phyloP scores from a whole-genome alignment of 768 basidiomycete genomes.

The Tylopilus vinaceipallidus region DNA sequence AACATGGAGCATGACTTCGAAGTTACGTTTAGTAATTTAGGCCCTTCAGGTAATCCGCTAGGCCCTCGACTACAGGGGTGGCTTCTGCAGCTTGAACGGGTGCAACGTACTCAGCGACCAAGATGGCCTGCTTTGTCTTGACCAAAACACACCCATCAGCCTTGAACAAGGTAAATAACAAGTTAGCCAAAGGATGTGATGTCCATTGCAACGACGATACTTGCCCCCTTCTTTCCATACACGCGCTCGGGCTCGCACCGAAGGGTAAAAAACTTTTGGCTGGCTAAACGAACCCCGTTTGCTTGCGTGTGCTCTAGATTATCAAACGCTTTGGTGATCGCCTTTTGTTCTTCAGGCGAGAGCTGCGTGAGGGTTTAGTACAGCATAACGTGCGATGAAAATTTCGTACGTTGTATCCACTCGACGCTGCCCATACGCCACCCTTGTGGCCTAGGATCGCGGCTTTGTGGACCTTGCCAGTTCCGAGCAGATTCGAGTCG shows the following conservation, averaged over 20 bases:
- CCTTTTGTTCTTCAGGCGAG: constrained; percentile 25
- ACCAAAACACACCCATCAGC: constrained; percentile 69
- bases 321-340: constrained; percentile 38
- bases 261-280: constrained; percentile 75
- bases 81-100: constrained; percentile 68
- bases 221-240: constrained; percentile 75
- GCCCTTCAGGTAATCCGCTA: constrained; percentile 77
- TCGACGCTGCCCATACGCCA: constrained; percentile 30
- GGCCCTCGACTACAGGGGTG: constrained; percentile 57
- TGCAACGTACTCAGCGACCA: constrained; percentile 71
- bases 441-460: constrained; percentile 42
- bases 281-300: constrained; percentile 60
- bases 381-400: not conserved
- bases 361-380: constrained; percentile 12
- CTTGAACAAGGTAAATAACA: constrained; percentile 36
- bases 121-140: constrained; percentile 82
- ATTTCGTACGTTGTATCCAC: constrained; percentile 16
- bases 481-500: constrained; percentile 75
- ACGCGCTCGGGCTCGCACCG: constrained; percentile 49
- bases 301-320: constrained; percentile 43
- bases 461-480: constrained; percentile 66
- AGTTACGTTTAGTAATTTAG: constrained; percentile 45
- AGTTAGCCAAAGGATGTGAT: constrained; percentile 4
- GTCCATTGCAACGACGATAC: constrained; percentile 33
- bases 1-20: too few relatives aligned